Evolutionary conservation across 495 filamentous ascomycete genomes (phyloP), one percentile per base, ranked within the genome.

Genomic region (Xylaria telfairii): DNA sequence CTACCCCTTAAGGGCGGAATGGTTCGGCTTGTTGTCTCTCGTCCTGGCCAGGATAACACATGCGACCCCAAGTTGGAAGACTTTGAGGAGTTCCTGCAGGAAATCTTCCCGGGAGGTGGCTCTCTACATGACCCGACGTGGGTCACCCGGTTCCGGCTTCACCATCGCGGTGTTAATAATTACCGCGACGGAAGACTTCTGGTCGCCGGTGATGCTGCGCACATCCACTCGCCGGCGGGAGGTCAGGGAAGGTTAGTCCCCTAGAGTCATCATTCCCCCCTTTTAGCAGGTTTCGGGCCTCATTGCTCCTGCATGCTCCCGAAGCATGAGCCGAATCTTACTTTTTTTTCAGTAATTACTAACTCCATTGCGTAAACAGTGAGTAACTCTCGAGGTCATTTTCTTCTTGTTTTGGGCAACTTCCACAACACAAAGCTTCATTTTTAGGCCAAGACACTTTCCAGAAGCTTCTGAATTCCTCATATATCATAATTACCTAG

Each of bases 201-300:
- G 34, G 77, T 89, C 1, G 87, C 85, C 34, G 87, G 87, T 7
- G 87, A 89, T 72, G 84, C 88, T 1, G 87, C 86, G 0, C 88
- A 90, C 65, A 85, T 85, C 34, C 85, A 88, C 71, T 83, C 80
- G 30, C 86, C 87, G 0, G 81, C 81, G 0, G 87, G 85, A 0
- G 88, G 84, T 0, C 87, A 87, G 59, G 88, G 88, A 3, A 86
- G 34, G 34, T n/a, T n/a, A n/a, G n/a, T n/a, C n/a, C n/a, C n/a
- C n/a, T n/a, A n/a, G n/a, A n/a, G n/a, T n/a, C n/a, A n/a, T n/a
- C n/a, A n/a, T n/a, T n/a, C n/a, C n/a, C n/a, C n/a, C n/a, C n/a
- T n/a, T n/a, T n/a, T n/a, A n/a, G n/a, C n/a, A n/a, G n/a, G n/a
- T n/a, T n/a, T n/a, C n/a, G n/a, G n/a, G n/a, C n/a, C n/a, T n/a